These are phyloP conservation scores for Ceratocystis diversiconidia DNA, from an alignment of 2,329 filamentous ascomycete genomes.

Conservation along the genomic window DNA sequence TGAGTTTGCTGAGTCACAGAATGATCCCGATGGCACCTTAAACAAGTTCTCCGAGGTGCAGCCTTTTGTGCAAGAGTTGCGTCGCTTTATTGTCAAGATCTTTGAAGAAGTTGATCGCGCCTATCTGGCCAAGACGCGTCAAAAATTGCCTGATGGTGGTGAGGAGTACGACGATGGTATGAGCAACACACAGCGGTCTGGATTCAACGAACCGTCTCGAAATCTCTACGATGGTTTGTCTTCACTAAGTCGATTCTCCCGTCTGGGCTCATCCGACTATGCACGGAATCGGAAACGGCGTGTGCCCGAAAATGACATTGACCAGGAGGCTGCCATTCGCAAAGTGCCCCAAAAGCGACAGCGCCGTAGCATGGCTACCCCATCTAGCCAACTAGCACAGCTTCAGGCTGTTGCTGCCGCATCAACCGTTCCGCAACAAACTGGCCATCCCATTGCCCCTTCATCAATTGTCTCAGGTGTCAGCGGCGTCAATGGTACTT, in stretches of 20 bases:
- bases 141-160: constrained; percentile 15
- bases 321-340: constrained; percentile 2
- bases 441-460: neutral
- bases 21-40: constrained; percentile 12
- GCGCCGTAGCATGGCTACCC: constrained; percentile 16
- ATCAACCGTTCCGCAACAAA: neutral
- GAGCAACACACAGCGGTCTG: constrained; percentile 8
- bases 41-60: constrained; percentile 14
- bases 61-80: constrained; percentile 16
- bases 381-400: constrained; percentile 15
- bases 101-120: constrained; percentile 18
- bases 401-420: constrained; percentile 8
- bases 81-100: constrained; percentile 15
- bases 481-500: neutral
- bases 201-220: constrained; percentile 13
- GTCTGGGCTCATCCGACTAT: constrained; percentile 13
- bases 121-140: constrained; percentile 17
- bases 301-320: constrained; percentile 5
- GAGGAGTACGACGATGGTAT: constrained; percentile 10
- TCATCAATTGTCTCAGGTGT: neutral
- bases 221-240: constrained; percentile 17
- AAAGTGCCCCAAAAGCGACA: constrained; percentile 18
- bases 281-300: constrained; percentile 17
- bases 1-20: constrained; percentile 9
- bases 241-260: constrained; percentile 16